A percentile compares a stretch with the other conserved stretches of the same genome.
Conservation (phyloP, 768 basidiomycete genomes). For the Clitopilus hobsonii region DNA sequence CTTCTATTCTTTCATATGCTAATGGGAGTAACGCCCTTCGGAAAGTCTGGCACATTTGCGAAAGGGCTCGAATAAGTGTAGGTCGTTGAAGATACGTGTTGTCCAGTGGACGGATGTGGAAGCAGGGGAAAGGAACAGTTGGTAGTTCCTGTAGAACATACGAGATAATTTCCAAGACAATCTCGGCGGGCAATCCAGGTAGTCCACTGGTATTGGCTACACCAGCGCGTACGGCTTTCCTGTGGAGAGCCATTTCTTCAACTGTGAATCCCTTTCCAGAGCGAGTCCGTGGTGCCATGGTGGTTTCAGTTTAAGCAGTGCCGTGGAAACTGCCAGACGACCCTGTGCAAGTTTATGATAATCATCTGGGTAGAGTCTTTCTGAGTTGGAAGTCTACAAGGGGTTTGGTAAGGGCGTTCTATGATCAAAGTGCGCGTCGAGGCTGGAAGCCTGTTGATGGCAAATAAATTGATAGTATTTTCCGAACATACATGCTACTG, state of each 20-base stretch:
- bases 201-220: constrained; percentile 15
- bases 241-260: not conserved
- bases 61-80: constrained; percentile 9
- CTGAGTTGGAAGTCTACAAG: no score
- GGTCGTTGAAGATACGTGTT: constrained; percentile 6
- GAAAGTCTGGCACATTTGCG: constrained; percentile 14
- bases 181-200: constrained; percentile 17
- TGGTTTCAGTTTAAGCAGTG: no score
- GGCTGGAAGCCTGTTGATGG: no score
- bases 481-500: no score
- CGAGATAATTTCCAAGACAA: constrained; percentile 19
- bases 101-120: not conserved
- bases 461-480: no score
- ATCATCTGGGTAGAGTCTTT: no score
- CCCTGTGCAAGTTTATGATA: no score
- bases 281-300: constrained; percentile 1
- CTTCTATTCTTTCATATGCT: constrained; percentile 15
- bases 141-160: no score
- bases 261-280: not conserved
- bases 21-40: constrained; percentile 12
- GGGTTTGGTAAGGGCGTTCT: no score
- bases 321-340: no score
- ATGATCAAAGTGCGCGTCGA: no score
- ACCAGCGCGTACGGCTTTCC: constrained; percentile 5
- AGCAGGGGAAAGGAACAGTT: constrained; percentile 10